Conservation (phyloP, 352 stramenopile species). For the Globisporangium mamillatum region DNA sequence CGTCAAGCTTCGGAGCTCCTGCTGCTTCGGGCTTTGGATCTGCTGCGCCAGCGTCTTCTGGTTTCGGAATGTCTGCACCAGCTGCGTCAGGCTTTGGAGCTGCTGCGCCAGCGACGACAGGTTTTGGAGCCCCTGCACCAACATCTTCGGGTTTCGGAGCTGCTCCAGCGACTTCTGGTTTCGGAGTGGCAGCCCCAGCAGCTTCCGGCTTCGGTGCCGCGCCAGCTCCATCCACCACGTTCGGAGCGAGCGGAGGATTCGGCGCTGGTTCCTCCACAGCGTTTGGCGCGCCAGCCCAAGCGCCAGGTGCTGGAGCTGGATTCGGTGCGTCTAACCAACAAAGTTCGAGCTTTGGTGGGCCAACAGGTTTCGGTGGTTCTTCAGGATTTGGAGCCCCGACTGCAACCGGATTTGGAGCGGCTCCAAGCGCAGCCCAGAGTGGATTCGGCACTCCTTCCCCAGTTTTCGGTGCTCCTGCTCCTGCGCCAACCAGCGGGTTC, state of each 20-base stretch:
- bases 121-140: constrained; percentile 11
- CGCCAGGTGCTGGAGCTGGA: background rate
- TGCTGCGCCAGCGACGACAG: constrained; percentile 3
- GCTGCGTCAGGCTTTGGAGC: constrained; percentile 14
- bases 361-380: constrained; percentile 20
- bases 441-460: constrained; percentile 11
- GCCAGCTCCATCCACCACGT: constrained; percentile 13
- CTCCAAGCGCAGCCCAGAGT: constrained; percentile 3
- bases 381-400: constrained; percentile 15
- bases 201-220: constrained; percentile 34
- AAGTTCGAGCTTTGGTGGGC: constrained; percentile 32
- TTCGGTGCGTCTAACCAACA: constrained; percentile 14
- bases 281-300: constrained; percentile 11
- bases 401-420: constrained; percentile 21
- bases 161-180: constrained; percentile 19
- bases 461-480: constrained; percentile 14
- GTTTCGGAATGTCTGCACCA: constrained; percentile 22
- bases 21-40: constrained; percentile 19
- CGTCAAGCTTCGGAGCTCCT: constrained; percentile 22
- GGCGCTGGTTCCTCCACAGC: constrained; percentile 2
- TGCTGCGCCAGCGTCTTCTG: constrained; percentile 11
- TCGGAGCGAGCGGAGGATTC: constrained; percentile 9
- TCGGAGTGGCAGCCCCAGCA: constrained; percentile 22
- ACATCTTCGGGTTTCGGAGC: constrained; percentile 15
- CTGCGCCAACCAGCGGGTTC: constrained; percentile 25